Conservation (phyloP, 2,329 filamentous ascomycete genomes). For the Diaporthe eres region DNA sequence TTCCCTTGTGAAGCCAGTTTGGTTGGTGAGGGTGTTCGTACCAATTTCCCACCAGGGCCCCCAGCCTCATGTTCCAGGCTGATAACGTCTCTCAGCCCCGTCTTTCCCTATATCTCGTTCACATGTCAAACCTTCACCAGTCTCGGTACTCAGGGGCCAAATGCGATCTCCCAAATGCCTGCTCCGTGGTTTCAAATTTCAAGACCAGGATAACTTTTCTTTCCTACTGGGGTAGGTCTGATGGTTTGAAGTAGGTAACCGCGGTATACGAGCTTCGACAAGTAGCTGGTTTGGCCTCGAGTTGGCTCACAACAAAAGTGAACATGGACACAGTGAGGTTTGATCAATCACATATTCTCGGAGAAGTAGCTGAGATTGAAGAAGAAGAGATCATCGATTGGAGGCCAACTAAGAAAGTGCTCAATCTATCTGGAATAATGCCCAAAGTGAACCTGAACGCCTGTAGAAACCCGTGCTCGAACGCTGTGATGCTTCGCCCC, state of each 20-base stretch:
- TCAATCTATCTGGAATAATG: constrained; percentile 6
- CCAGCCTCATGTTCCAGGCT: neutral
- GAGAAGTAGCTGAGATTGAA: neutral
- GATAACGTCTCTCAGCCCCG: neutral
- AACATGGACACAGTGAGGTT: neutral
- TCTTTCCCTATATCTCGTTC: neutral
- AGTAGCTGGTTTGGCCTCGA: accelerated
- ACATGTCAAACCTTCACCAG: neutral
- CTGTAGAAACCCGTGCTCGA: constrained; percentile 5
- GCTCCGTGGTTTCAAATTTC: neutral
- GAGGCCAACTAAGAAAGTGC: neutral
- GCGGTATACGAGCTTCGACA: no score
- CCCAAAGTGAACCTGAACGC: constrained; percentile 2
- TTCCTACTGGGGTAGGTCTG: neutral
- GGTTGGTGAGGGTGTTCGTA: neutral
- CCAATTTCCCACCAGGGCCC: no score
- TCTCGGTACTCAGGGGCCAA: neutral
- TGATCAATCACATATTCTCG: neutral
- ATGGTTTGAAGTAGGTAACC: neutral
- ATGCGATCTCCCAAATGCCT: neutral
- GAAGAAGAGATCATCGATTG: neutral
- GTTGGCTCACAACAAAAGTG: neutral
- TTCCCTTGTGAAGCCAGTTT: neutral
- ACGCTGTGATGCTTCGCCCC: constrained; percentile 16
- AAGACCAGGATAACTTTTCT: neutral